Percentiles rank a stretch among this genome's conserved stretches.
Evolutionary conservation across 768 basidiomycete genomes (phyloP).

Genomic region (Xanthoconium purpureum): DNA sequence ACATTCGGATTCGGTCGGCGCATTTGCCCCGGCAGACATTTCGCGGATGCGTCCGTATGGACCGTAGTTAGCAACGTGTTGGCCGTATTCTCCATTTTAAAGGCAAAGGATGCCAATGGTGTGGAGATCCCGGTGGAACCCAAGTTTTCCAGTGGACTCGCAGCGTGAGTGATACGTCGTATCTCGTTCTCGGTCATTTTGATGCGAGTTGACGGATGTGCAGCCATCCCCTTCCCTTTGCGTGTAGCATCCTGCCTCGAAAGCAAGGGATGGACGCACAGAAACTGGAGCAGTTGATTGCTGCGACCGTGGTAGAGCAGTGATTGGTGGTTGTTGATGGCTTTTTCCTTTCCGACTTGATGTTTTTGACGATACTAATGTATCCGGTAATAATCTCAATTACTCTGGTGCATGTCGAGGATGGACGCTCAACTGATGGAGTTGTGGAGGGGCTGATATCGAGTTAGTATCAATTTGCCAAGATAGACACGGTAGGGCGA

Average conservation of each 20-base stretch:
- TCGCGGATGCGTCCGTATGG: conserved; percentile 15
- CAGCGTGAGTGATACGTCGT: neutral
- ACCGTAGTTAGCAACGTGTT: neutral
- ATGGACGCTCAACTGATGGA: too few species aligned
- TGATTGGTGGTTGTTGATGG: too few species aligned
- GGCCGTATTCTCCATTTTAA: conserved; percentile 3
- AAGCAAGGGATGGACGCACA: neutral
- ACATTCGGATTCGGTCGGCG: conserved; percentile 26
- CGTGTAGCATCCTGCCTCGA: neutral
- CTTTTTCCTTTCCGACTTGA: too few species aligned
- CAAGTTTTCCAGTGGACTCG: neutral
- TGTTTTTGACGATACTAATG: neutral
- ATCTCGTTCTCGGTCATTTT: neutral
- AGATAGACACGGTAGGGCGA: too few species aligned
- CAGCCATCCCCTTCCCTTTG: neutral
- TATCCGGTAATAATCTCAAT: too few species aligned
- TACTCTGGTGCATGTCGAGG: too few species aligned
- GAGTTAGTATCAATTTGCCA: too few species aligned
- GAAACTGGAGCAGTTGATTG: neutral
- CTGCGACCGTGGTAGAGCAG: too few species aligned
- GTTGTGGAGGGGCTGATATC: too few species aligned
- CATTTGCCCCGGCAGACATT: conserved; percentile 18
- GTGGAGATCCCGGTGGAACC: neutral
- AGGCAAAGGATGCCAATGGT: neutral
- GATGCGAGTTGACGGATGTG: neutral